Evolutionary conservation across 495 filamentous ascomycete genomes (phyloP).

Genomic region (Cairneyella variabilis): DNA sequence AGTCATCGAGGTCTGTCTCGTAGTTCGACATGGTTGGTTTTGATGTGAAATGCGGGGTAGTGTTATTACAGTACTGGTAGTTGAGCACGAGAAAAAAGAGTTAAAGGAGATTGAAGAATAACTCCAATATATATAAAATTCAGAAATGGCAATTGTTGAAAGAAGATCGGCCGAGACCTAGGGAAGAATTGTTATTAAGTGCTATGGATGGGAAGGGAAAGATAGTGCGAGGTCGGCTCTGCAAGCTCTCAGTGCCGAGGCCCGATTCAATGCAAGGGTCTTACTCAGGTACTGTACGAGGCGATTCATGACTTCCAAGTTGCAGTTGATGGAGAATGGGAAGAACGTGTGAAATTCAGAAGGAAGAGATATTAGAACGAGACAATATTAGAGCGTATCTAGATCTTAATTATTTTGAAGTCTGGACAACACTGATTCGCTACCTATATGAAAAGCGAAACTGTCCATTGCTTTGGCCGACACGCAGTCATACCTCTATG

Average conservation of each 20-base stretch:
- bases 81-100: not conserved
- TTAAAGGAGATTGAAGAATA: not conserved
- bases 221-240: not conserved
- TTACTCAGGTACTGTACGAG: no score
- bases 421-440: not conserved
- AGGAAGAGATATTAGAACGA: not conserved
- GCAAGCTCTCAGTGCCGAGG: not conserved
- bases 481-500: not conserved
- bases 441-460: not conserved
- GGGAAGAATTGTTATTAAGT: not conserved
- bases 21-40: constrained; percentile 21
- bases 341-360: not conserved
- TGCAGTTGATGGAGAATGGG: not conserved
- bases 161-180: not conserved
- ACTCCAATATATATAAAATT: not conserved
- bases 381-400: not conserved
- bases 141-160: not conserved
- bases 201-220: not conserved
- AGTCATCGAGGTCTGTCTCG: constrained; percentile 26
- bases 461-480: not conserved
- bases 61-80: not conserved
- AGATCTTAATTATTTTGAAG: not conserved
- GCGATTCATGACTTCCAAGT: not conserved
- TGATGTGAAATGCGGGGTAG: not conserved
- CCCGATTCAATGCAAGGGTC: not conserved